Base-by-base conservation (phyloP, 2,329 filamentous ascomycete species). In the Penicillium sclerotigenum region DNA sequence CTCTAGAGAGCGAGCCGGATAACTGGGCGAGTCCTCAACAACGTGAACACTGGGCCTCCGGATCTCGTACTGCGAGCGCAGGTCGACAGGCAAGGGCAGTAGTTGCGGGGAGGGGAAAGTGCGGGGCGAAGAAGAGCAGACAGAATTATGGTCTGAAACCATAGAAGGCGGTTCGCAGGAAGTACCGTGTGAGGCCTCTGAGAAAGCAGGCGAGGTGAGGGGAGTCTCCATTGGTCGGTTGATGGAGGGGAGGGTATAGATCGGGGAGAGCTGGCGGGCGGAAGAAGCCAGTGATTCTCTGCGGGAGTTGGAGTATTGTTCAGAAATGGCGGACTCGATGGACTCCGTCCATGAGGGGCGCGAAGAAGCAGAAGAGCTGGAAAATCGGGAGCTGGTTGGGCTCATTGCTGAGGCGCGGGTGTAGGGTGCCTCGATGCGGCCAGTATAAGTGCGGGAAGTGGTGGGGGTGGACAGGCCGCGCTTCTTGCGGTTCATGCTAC, bases 401-500 rank as follows among this genome's bases (percentile, higher is more conserved):
- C 70, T 71, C 20, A 61, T 52, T 16, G 68, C 58, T 3, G 72
- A 73, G 37, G 68, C 64, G 49, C 68, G 68, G 24, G 64, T 60
- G 58, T 75, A 76, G n/a, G 73, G 73, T 16, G 73, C 63, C 56
- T 75, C 73, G 45, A 76, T 66, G 28, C 73, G 70, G 59, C 74
- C 72, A 56, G 66, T 65, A 59, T 61, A 68, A 48, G 73, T 69
- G 64, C 74, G 66, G 51, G 72, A 64, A 54, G 59, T 77, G 42
- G 58, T 67, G 40, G 69, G 60, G 20, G 63, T 66, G 11, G 68
- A 65, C 34, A 76, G 71, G 50, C 79, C 72, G 62, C 86, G 79
- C 68, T 80, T 82, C 67, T 88, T 82, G 68, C 91, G 85, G 77
- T 96, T 96, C 82, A 92, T 89, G 71, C 88, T 90, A 47, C 92